Conservation (phyloP, 495 filamentous ascomycete species). For the Diplogelasinospora grovesii region DNA sequence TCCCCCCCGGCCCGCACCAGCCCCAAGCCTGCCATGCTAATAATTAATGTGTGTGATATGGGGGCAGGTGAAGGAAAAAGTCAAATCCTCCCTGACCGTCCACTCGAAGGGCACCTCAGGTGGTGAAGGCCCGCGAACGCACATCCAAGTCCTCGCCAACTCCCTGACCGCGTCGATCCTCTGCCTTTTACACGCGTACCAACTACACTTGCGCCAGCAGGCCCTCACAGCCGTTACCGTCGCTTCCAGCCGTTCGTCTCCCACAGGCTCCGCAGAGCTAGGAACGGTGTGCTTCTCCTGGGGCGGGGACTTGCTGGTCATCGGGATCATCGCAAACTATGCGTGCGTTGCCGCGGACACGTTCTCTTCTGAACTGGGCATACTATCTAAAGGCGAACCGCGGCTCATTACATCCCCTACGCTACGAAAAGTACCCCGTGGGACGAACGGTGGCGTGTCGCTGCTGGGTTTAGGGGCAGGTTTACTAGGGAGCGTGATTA, state of each 20-base stretch:
- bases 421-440: constrained; percentile 69
- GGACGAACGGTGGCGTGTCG: constrained; percentile 91
- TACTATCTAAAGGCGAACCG: constrained; percentile 68
- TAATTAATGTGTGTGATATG: no score
- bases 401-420: constrained; percentile 80
- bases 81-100: constrained; percentile 76
- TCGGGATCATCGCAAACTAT: constrained; percentile 68
- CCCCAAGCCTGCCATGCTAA: not conserved
- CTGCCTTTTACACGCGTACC: constrained; percentile 61
- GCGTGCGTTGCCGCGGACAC: constrained; percentile 89
- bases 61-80: constrained; percentile 83
- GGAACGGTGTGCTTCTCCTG: constrained; percentile 42
- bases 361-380: constrained; percentile 91
- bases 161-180: constrained; percentile 71
- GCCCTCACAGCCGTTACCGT: constrained; percentile 10
- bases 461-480: constrained; percentile 65
- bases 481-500: constrained; percentile 62
- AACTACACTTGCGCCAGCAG: constrained; percentile 43
- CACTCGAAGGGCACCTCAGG: constrained; percentile 63
- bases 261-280: constrained; percentile 3
- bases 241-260: constrained; percentile 7
- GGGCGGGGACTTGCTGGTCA: constrained; percentile 48
- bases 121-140: constrained; percentile 73
- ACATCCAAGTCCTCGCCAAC: constrained; percentile 89
- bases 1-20: not conserved